phyloP scores from a whole-genome alignment of 805 yeast species.

The Metschnikowia peoriensis region DNA sequence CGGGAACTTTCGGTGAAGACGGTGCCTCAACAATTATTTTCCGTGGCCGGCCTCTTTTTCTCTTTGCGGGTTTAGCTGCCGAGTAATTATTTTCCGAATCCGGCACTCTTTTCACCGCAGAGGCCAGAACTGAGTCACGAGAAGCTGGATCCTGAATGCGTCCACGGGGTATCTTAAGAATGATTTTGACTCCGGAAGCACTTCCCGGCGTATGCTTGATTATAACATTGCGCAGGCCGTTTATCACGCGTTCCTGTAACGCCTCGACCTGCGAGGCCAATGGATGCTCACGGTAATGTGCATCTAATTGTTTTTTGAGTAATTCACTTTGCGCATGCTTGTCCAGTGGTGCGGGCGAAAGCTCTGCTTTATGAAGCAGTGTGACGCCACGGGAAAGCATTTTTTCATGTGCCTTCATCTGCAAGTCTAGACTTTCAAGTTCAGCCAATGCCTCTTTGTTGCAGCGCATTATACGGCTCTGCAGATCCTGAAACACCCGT shows the following conservation, averaged over 20 bases:
- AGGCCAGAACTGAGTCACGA: not conserved
- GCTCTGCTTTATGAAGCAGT: conserved; percentile 22
- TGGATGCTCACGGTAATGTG: conserved; percentile 36
- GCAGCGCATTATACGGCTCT: conserved; percentile 3
- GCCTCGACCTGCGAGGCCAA: conserved; percentile 40
- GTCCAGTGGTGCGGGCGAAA: conserved; percentile 3
- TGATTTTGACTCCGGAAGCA: conserved; percentile 14
- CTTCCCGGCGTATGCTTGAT: conserved; percentile 13
- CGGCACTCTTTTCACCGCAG: not conserved
- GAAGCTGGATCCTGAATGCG: not conserved
- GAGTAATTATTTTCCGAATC: too few relatives aligned
- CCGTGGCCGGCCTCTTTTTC: not conserved
- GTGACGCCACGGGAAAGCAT: conserved; percentile 25
- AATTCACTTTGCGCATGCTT: conserved; percentile 1
- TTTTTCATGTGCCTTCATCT: conserved; percentile 29
- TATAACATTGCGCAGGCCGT: conserved; percentile 15
- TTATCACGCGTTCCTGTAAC: conserved; percentile 23
- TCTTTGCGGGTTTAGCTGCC: too few relatives aligned
- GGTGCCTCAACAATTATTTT: not conserved
- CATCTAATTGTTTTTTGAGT: conserved; percentile 29
- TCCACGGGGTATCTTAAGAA: conserved; percentile 12
- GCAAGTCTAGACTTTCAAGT: conserved; percentile 25
- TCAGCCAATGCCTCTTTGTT: conserved; percentile 17
- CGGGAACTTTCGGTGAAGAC: too few relatives aligned
- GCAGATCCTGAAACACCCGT: conserved; percentile 3